Conservation (phyloP, 192 early-diverging fungal species). For the Chytriomyces hyalinus region DNA sequence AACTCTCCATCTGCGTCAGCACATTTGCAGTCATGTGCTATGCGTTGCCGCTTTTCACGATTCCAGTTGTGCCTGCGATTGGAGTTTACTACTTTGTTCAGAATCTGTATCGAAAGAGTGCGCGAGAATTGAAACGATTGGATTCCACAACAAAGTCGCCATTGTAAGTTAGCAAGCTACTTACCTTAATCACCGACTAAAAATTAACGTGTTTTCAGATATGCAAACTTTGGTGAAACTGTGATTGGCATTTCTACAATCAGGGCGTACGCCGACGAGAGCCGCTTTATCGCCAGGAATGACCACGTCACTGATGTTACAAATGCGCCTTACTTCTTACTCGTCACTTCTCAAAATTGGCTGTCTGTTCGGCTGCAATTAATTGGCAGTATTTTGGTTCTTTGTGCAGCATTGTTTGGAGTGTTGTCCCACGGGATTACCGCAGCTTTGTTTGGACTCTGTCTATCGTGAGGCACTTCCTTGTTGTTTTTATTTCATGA, state of each 20-base stretch:
- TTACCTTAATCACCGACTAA: no score
- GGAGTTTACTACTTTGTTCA: slow-evolving; percentile 39
- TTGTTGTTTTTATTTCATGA: neutral
- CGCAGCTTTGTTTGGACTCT: slow-evolving; percentile 59
- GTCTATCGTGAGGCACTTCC: slow-evolving; percentile 1
- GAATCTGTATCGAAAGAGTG: slow-evolving; percentile 39
- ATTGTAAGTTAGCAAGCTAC: no score
- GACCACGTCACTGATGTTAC: slow-evolving; percentile 72
- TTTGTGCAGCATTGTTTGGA: slow-evolving; percentile 78
- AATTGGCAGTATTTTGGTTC: slow-evolving; percentile 74
- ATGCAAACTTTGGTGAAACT: slow-evolving; percentile 77
- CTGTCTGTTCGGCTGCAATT: slow-evolving; percentile 79
- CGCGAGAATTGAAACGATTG: slow-evolving; percentile 47
- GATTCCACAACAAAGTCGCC: slow-evolving; percentile 40
- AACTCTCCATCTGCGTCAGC: slow-evolving; percentile 50
- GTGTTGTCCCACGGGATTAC: slow-evolving; percentile 54
- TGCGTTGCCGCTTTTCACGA: slow-evolving; percentile 54
- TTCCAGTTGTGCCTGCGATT: slow-evolving; percentile 26
- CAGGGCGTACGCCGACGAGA: slow-evolving; percentile 65
- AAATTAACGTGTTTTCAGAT: slow-evolving; percentile 42
- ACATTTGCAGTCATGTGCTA: slow-evolving; percentile 64
- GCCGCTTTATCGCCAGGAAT: slow-evolving; percentile 19
- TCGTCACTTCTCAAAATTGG: slow-evolving; percentile 72
- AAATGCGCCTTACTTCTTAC: slow-evolving; percentile 79
- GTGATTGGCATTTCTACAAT: slow-evolving; percentile 82